Evolutionary conservation across 2,329 filamentous ascomycete species (phyloP).

Genomic region (Arachnopeziza araneosa): DNA sequence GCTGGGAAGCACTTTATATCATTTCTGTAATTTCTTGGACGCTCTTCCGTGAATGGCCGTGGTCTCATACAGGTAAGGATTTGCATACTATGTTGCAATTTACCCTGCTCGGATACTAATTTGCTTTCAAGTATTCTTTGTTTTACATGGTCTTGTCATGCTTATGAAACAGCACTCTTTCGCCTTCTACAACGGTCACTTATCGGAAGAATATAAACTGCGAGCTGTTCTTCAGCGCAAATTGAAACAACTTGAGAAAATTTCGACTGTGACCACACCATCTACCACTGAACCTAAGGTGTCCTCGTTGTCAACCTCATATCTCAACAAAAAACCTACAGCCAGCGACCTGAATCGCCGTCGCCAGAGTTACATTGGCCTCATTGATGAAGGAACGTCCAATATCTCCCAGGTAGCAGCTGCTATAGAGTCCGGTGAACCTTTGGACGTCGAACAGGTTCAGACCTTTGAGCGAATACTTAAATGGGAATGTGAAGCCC

Average conservation of each 20-base stretch:
- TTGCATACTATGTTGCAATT: too few species aligned
- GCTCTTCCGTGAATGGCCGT: slow-evolving; percentile 69
- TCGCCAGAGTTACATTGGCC: slow-evolving; percentile 32
- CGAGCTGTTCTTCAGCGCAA: slow-evolving; percentile 40
- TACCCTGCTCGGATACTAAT: neutral
- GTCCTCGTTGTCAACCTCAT: slow-evolving; percentile 40
- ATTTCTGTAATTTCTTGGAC: slow-evolving; percentile 58
- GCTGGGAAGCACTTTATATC: slow-evolving; percentile 65
- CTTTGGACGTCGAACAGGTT: slow-evolving; percentile 58
- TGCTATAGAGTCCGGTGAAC: slow-evolving; percentile 54
- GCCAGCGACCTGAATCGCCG: slow-evolving; percentile 38
- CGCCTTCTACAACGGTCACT: slow-evolving; percentile 71
- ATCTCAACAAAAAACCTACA: slow-evolving; percentile 39
- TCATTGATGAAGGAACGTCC: slow-evolving; percentile 19
- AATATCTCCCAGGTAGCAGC: slow-evolving; percentile 57
- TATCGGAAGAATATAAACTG: slow-evolving; percentile 54
- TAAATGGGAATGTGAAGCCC: slow-evolving; percentile 52
- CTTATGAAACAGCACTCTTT: slow-evolving; percentile 83
- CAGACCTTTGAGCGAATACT: slow-evolving; percentile 60
- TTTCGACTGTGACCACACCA: slow-evolving; percentile 41
- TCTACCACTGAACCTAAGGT: slow-evolving; percentile 38
- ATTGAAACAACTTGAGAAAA: slow-evolving; percentile 52
- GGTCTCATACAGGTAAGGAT: slow-evolving; percentile 44
- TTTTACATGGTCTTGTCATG: slow-evolving; percentile 68
- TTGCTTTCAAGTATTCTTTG: slow-evolving; percentile 53